Conservation (phyloP, 495 filamentous ascomycete genomes). For the Xylaria bambusicola region DNA sequence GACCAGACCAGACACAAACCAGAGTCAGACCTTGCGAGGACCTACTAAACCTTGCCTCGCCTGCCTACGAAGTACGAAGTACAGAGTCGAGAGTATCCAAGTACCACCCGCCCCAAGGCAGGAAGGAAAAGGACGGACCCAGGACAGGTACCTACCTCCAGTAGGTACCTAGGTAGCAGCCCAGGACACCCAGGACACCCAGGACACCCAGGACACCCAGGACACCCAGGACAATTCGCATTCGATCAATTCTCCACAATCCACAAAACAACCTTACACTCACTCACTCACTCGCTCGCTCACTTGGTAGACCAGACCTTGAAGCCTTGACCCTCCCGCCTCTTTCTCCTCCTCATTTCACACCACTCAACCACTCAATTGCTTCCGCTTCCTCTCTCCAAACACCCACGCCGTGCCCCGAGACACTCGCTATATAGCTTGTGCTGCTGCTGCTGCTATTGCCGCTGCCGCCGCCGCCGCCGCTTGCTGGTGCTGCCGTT, state of each 20-base stretch:
- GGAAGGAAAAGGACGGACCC: too few species aligned
- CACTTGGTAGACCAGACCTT: too few species aligned
- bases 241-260: conserved; percentile 20
- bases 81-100: too few species aligned
- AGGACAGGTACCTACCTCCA: too few species aligned
- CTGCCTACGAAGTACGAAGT: too few species aligned
- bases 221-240: too few species aligned
- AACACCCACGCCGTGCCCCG: conserved; percentile 21
- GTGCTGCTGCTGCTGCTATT: not conserved
- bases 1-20: conserved; percentile 4
- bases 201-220: too few species aligned
- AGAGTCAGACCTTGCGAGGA: conserved; percentile 3
- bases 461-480: not conserved
- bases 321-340: conserved; percentile 23
- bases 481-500: not conserved
- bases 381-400: conserved; percentile 16
- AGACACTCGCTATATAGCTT: conserved; percentile 21
- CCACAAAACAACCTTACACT: conserved; percentile 19
- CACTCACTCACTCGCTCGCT: too few species aligned
- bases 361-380: conserved; percentile 20
- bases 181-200: too few species aligned
- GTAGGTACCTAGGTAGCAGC: too few species aligned
- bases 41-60: too few species aligned
- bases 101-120: too few species aligned
- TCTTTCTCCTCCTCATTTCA: conserved; percentile 22